phyloP scores from a whole-genome alignment of 768 basidiomycete species.

The Trametopsis cervina region DNA sequence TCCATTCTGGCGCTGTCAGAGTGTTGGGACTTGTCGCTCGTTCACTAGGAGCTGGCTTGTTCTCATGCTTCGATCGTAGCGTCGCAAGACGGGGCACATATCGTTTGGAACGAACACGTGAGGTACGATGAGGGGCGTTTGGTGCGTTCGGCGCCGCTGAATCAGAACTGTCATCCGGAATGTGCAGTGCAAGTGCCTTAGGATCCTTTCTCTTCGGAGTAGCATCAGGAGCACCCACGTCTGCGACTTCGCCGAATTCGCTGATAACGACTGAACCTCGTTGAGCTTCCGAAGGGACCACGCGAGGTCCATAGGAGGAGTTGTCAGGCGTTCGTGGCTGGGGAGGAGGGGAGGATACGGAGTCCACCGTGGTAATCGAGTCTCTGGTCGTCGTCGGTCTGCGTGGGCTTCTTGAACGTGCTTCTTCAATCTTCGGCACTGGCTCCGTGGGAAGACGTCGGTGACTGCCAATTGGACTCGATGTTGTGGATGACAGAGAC shows the following conservation, averaged over 20 bases:
- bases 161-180: conserved; percentile 39
- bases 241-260: conserved; percentile 20
- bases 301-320: conserved; percentile 17
- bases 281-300: conserved; percentile 23
- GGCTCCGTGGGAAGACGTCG: conserved; percentile 16
- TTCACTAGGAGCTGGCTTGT: conserved; percentile 14
- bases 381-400: conserved; percentile 27
- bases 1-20: conserved; percentile 41
- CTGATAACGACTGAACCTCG: conserved; percentile 27
- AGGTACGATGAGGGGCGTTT: conserved; percentile 25
- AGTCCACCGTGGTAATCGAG: conserved; percentile 32
- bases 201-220: conserved; percentile 7
- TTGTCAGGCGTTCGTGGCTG: conserved; percentile 34
- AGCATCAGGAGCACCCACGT: conserved; percentile 2
- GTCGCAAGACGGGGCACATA: conserved; percentile 38
- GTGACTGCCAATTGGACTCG: conserved; percentile 16
- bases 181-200: conserved; percentile 12
- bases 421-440: conserved; percentile 9
- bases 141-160: too few relatives aligned
- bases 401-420: conserved; percentile 24
- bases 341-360: conserved; percentile 22
- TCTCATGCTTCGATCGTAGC: conserved; percentile 36
- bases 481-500: conserved; percentile 34
- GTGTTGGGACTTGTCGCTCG: conserved; percentile 34
- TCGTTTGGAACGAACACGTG: conserved; percentile 50